Percentiles rank a stretch among this genome's conserved stretches.
phyloP scores from a whole-genome alignment of 2,329 filamentous ascomycete species.

The Fusarium verticillioides region DNA sequence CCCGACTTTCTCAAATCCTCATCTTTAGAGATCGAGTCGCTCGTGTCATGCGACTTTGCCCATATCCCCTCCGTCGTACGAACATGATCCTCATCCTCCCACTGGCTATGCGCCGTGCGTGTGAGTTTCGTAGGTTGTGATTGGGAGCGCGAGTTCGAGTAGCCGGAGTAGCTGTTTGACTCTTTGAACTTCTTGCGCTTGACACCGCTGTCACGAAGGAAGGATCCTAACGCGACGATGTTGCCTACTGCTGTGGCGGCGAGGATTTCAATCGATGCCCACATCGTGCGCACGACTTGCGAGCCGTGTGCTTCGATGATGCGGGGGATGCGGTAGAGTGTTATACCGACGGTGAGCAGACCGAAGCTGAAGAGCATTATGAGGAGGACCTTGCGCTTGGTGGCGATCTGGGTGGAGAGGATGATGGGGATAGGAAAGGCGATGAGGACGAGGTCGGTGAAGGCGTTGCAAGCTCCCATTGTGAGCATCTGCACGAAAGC shows the following conservation, averaged over 20 bases:
- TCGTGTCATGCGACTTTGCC: constrained; percentile 35
- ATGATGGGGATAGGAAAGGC: constrained; percentile 89
- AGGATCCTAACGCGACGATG: constrained; percentile 86
- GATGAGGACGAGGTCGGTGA: constrained; percentile 86
- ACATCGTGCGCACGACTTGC: constrained; percentile 85
- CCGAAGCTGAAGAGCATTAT: constrained; percentile 83
- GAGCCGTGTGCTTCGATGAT: constrained; percentile 75
- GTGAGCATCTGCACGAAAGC: constrained; percentile 86
- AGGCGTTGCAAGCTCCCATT: constrained; percentile 83
- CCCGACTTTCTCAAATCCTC: constrained; percentile 29
- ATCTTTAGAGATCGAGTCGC: constrained; percentile 34
- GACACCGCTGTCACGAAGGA: constrained; percentile 84
- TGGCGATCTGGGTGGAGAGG: constrained; percentile 76
- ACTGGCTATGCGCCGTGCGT: constrained; percentile 37
- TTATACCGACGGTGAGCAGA: constrained; percentile 78
- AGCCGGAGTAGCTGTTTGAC: constrained; percentile 52
- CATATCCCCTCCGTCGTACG: constrained; percentile 44
- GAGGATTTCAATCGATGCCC: constrained; percentile 88
- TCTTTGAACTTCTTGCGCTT: constrained; percentile 86
- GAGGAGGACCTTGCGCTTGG: constrained; percentile 81
- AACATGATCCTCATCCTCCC: constrained; percentile 39
- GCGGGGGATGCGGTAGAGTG: constrained; percentile 77
- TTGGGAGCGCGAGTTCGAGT: constrained; percentile 41
- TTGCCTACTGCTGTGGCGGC: constrained; percentile 88
- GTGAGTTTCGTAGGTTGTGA: constrained; percentile 37